Percentiles rank a stretch among this genome's conserved stretches.
These are phyloP conservation scores for Berberis thunbergii DNA, from an alignment of 164 flowering plant species.

Conservation along the genomic window DNA sequence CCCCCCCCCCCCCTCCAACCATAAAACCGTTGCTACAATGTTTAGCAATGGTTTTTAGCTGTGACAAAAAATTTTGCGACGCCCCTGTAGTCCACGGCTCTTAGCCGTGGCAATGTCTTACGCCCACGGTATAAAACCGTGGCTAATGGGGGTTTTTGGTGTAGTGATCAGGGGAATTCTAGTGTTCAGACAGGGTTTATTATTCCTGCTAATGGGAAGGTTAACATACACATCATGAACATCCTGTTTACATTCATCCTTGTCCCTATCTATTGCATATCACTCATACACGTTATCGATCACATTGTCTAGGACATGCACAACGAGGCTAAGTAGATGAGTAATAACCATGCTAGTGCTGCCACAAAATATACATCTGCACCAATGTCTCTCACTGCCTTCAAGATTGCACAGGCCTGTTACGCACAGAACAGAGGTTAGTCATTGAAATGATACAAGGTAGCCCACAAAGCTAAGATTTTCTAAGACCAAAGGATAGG, in stretches of 20 bases:
- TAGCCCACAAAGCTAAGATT: too few species aligned
- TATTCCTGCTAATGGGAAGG: conserved; percentile 60
- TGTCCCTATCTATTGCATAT: conserved; percentile 86
- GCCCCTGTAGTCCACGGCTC: too few species aligned
- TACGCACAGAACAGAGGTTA: background rate
- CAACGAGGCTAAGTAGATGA: conserved; percentile 58
- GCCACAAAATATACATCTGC: conserved; percentile 56
- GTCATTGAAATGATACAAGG: too few species aligned
- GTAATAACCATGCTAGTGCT: conserved; percentile 32
- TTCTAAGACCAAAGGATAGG: too few species aligned
- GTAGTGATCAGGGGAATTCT: conserved; percentile 30
- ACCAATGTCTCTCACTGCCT: conserved; percentile 38
- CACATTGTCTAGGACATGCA: conserved; percentile 75
- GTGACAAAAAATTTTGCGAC: too few species aligned
- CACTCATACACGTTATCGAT: conserved; percentile 81
- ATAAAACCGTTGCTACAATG: too few species aligned
- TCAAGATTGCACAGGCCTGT: conserved; percentile 52
- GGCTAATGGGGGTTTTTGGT: too few species aligned
- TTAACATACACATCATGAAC: conserved; percentile 79
- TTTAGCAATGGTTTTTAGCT: too few species aligned
- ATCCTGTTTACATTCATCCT: conserved; percentile 60
- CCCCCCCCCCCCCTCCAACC: too few species aligned
- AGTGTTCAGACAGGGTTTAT: conserved; percentile 24
- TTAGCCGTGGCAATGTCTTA: too few species aligned
- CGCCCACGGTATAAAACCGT: too few species aligned